Percentiles rank a stretch among this genome's conserved stretches.
Conservation (phyloP, 495 filamentous ascomycete species). For the Penicillium pancosmium region DNA sequence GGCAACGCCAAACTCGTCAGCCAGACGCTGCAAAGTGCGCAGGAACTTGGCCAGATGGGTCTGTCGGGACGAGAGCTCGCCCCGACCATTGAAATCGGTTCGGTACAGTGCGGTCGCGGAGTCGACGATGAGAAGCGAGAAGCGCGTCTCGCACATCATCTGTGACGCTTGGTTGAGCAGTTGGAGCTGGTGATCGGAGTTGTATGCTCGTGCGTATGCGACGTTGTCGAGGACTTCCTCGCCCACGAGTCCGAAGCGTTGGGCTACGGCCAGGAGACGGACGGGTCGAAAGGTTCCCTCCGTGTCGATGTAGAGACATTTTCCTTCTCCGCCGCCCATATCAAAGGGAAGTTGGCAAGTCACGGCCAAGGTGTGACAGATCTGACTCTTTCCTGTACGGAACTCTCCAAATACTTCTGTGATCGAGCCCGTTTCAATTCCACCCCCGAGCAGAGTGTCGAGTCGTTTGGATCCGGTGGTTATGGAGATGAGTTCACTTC, state of each 20-base stretch:
- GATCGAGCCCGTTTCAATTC: slow-evolving; percentile 94
- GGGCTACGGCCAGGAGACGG: slow-evolving; percentile 85
- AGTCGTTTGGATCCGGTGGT: slow-evolving; percentile 97
- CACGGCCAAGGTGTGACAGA: slow-evolving; percentile 97
- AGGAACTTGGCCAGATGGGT: slow-evolving; percentile 97
- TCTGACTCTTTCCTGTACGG: slow-evolving; percentile 95
- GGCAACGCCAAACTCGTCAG: slow-evolving; percentile 97
- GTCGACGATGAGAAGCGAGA: slow-evolving; percentile 93
- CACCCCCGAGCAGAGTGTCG: slow-evolving; percentile 92
- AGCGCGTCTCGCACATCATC: slow-evolving; percentile 99
- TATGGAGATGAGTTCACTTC: slow-evolving; percentile 95
- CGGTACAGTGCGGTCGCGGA: slow-evolving; percentile 93
- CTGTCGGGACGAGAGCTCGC: slow-evolving; percentile 87
- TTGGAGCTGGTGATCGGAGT: slow-evolving; percentile 95
- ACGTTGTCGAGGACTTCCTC: slow-evolving; percentile 98
- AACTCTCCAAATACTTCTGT: slow-evolving; percentile 99
- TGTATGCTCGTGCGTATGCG: slow-evolving; percentile 96
- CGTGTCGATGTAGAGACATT: slow-evolving; percentile 98
- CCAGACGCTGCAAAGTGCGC: slow-evolving; percentile 88
- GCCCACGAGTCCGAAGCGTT: slow-evolving; percentile 89
- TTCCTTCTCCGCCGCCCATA: slow-evolving; percentile 98
- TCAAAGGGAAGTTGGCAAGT: slow-evolving; percentile 97
- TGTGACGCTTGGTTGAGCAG: slow-evolving; percentile 90
- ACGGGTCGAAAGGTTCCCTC: slow-evolving; percentile 97
- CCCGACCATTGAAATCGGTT: slow-evolving; percentile 93